Conservation (phyloP, 1,284 basidiomycete species). For the Athelia psychrophila region DNA sequence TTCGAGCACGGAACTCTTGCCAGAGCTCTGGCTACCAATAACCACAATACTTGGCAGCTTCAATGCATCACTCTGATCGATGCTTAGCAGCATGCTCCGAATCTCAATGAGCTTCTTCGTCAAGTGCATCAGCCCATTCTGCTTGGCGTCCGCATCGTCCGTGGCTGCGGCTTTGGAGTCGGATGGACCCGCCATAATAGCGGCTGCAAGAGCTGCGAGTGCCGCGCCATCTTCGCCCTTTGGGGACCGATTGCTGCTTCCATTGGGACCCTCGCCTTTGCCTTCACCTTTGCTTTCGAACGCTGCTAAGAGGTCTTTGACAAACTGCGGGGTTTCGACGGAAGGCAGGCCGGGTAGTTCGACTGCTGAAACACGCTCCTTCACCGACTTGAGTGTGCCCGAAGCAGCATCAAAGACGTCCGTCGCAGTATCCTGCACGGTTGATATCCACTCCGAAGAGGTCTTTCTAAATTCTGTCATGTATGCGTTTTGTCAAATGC, state of each 20-base stretch:
- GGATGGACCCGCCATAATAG: conserved; percentile 70
- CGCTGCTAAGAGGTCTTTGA: conserved; percentile 64
- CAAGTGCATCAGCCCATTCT: conserved; percentile 85
- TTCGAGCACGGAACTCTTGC: conserved; percentile 97
- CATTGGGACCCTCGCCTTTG: conserved; percentile 21
- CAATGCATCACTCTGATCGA: conserved; percentile 93
- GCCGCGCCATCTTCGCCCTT: conserved; percentile 52
- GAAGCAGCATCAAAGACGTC: conserved; percentile 67
- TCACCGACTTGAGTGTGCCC: conserved; percentile 57
- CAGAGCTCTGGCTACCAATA: conserved; percentile 96
- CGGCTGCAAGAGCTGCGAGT: conserved; percentile 71
- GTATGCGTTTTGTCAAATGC: conserved; percentile 1
- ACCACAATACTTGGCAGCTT: conserved; percentile 98
- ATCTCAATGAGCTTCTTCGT: conserved; percentile 98
- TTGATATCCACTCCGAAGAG: conserved; percentile 61
- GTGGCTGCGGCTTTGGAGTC: conserved; percentile 44
- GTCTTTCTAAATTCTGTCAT: conserved; percentile 70
- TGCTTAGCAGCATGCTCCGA: conserved; percentile 87
- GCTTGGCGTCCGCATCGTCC: conserved; percentile 39
- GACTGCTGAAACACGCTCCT: conserved; percentile 54
- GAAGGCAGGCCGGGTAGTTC: conserved; percentile 66
- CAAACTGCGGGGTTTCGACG: conserved; percentile 68
- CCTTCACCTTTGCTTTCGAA: conserved; percentile 28
- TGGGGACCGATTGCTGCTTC: conserved; percentile 39
- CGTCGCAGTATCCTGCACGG: conserved; percentile 66